Base-by-base conservation (phyloP, 2,329 filamentous ascomycete species). In the Colletotrichum kahawae region DNA sequence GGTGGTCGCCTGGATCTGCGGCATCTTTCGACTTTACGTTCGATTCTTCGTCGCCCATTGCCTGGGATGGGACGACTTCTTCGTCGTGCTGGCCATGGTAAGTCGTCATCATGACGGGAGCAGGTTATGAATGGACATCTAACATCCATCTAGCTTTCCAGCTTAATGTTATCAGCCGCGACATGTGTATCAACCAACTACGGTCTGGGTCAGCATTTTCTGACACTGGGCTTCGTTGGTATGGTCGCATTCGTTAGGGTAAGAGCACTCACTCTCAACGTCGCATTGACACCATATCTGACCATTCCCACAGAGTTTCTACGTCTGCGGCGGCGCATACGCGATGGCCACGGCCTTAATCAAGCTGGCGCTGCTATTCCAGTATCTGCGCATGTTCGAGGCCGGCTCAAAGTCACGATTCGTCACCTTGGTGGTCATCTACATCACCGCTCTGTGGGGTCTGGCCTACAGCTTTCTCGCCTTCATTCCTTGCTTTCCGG, bases 401-500 rank as follows among this genome's bases (percentile, higher is more conserved):
- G 57, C 70, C 21, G 70, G 71, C 18, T 62, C 76, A 13, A 77
- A 67, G 9, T 67, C 76, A 3, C 74, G 67, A 1, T 36, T 60
- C 33, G 18, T 82, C n/a, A 77, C 79, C 12, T 33, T 80, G 16
- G 29, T 72, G 18, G 64, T 81, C 27, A 79, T 80, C 59, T 60
- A 78, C 8, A 77, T 82, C 60, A 82, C 80, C 2, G 79, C 78
- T 2, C 75, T 81, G 1, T 83, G 82, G 82, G 82, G 82, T 1
- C 13, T 80, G 31, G 77, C 78, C 2, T 83, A 81, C 60, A 79
- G 79, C 8, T 77, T 82, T 27, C 67, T 83, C 21, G 80, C 82
- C n/a, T 83, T 80, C 79, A 67, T 83, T 1, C 83, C 83, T 1
- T 84, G 82, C 67, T 77, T 81, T 27, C 82, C 82, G 2, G 75